phyloP scores from a whole-genome alignment of 805 yeast genomes.

The Yarrowia sp. region DNA sequence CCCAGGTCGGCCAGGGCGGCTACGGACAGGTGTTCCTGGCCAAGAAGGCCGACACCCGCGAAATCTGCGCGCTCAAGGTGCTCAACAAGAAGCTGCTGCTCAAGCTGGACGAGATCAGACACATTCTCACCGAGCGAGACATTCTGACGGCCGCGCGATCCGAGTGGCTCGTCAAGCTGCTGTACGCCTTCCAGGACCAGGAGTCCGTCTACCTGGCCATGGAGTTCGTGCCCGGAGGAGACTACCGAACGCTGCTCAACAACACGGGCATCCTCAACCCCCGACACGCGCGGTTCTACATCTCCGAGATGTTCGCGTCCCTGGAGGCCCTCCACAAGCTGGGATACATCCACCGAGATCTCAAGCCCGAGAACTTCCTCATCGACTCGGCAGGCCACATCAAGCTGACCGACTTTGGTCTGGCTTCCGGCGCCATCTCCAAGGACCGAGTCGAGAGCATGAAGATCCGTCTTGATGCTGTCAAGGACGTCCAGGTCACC shows the following conservation, averaged over 20 bases:
- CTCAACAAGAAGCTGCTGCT: constrained; percentile 81
- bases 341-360: constrained; percentile 95
- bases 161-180: constrained; percentile 91
- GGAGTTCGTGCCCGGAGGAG: constrained; percentile 99
- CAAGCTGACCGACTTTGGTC: constrained; percentile 92
- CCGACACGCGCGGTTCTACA: constrained; percentile 91
- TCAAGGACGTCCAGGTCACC: constrained; percentile 69
- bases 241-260: constrained; percentile 87
- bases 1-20: constrained; percentile 99
- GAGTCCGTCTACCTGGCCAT: constrained; percentile 90
- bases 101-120: constrained; percentile 91
- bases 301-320: constrained; percentile 94
- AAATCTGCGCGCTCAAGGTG: constrained; percentile 91
- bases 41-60: constrained; percentile 87
- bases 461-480: constrained; percentile 62
- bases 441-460: constrained; percentile 90
- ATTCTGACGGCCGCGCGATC: constrained; percentile 92
- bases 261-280: constrained; percentile 92
- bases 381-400: constrained; percentile 90
- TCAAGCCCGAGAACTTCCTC: constrained; percentile 91
- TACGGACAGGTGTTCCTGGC: constrained; percentile 98
- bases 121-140: constrained; percentile 93
- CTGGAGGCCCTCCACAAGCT: constrained; percentile 90
- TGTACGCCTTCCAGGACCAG: constrained; percentile 92
- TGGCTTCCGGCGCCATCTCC: constrained; percentile 95